phyloP scores from a whole-genome alignment of 1,284 basidiomycete genomes.

The Tremellales sp. region DNA sequence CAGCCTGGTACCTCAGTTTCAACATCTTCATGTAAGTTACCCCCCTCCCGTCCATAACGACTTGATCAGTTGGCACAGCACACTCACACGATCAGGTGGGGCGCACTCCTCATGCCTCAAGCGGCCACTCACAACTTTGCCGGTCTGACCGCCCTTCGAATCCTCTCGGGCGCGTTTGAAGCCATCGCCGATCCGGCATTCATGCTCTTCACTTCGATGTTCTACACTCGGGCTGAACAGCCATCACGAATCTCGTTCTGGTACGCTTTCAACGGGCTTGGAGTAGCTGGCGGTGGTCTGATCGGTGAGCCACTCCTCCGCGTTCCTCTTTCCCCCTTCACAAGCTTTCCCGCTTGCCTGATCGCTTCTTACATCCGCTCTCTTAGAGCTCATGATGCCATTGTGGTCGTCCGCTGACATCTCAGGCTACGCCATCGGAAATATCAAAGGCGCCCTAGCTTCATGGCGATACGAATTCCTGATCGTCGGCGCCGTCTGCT shows the following conservation, averaged over 20 bases:
- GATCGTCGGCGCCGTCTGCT: slow-evolving; percentile 44
- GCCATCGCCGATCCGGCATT: slow-evolving; percentile 49
- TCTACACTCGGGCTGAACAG: slow-evolving; percentile 46
- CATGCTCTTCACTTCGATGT: slow-evolving; percentile 43
- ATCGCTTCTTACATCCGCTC: slow-evolving; percentile 19
- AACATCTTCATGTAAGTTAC: slow-evolving; percentile 54
- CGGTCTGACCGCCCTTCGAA: slow-evolving; percentile 49
- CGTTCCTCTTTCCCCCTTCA: neutral
- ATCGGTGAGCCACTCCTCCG: slow-evolving; percentile 22
- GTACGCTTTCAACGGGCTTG: slow-evolving; percentile 47
- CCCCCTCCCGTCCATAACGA: slow-evolving; percentile 13
- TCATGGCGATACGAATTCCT: slow-evolving; percentile 49
- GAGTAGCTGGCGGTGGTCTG: slow-evolving; percentile 43
- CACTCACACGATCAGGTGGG: slow-evolving; percentile 1
- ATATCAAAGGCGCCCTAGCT: slow-evolving; percentile 42
- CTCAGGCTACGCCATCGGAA: slow-evolving; percentile 22
- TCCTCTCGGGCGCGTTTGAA: slow-evolving; percentile 51
- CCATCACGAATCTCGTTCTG: slow-evolving; percentile 41
- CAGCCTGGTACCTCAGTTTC: slow-evolving; percentile 51
- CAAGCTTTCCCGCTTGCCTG: neutral
- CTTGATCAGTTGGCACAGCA: neutral
- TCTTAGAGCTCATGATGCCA: neutral
- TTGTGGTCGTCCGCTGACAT: neutral
- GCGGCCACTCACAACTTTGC: slow-evolving; percentile 50
- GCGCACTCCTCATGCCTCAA: slow-evolving; percentile 44